phyloP scores from a whole-genome alignment of 768 basidiomycete species.

The Rossbeevera mucosa region DNA sequence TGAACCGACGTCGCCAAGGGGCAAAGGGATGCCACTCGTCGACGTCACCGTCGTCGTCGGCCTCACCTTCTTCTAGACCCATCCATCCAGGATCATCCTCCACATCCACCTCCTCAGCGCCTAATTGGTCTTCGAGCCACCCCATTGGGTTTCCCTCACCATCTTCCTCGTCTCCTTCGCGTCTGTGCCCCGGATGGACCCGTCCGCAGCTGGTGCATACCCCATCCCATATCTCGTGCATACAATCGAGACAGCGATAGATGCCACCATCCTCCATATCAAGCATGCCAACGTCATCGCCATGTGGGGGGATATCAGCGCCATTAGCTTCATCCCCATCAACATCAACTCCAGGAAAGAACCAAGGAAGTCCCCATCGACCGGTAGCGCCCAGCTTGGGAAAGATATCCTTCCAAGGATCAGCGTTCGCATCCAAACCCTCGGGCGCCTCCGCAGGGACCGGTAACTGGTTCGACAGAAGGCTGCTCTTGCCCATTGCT shows the following conservation, averaged over 20 bases:
- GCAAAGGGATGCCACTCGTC: slow-evolving; percentile 17
- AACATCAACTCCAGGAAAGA: slow-evolving; percentile 18
- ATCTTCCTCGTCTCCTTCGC: slow-evolving; percentile 23
- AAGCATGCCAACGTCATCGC: slow-evolving; percentile 53
- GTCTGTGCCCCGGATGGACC: slow-evolving; percentile 50
- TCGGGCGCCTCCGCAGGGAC: slow-evolving; percentile 26
- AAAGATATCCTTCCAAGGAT: slow-evolving; percentile 71
- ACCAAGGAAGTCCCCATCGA: slow-evolving; percentile 20
- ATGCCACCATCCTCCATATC: slow-evolving; percentile 74
- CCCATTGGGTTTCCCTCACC: slow-evolving; percentile 30
- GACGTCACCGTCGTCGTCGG: slow-evolving; percentile 29
- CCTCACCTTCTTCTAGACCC: slow-evolving; percentile 31
- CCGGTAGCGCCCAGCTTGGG: slow-evolving; percentile 15
- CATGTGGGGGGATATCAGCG: slow-evolving; percentile 15
- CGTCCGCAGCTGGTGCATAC: slow-evolving; percentile 60
- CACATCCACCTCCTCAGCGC: slow-evolving; percentile 27
- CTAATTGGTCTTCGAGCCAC: slow-evolving; percentile 37
- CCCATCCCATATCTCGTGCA: slow-evolving; percentile 75
- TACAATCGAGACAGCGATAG: slow-evolving; percentile 70
- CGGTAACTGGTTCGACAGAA: slow-evolving; percentile 33
- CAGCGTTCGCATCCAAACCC: slow-evolving; percentile 27
- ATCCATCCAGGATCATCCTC: slow-evolving; percentile 32
- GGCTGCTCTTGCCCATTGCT: slow-evolving; percentile 48
- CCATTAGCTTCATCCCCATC: slow-evolving; percentile 18
- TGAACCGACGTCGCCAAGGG: slow-evolving; percentile 17